A percentile compares a stretch with the other conserved stretches of the same genome.
Conservation (phyloP, 192 early-diverging fungal genomes). For the Coemansia sp. region DNA sequence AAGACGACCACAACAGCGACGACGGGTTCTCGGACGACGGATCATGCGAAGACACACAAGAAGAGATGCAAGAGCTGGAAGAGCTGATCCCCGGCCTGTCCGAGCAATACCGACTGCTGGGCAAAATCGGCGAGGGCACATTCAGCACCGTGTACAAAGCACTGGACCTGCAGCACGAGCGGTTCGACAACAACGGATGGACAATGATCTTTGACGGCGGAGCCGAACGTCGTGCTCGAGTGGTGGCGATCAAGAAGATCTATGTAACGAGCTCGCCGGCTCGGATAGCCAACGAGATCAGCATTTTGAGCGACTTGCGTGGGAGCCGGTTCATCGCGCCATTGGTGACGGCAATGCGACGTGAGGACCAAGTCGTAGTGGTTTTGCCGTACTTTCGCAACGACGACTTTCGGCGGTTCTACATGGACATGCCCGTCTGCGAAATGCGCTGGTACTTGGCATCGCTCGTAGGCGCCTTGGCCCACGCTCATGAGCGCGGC, state of each 20-base stretch:
- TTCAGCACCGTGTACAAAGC: constrained; percentile 94
- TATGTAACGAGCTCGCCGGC: constrained; percentile 77
- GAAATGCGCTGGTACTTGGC: constrained; percentile 79
- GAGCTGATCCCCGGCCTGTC: constrained; percentile 55
- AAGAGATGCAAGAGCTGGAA: constrained; percentile 68
- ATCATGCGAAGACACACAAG: constrained; percentile 34
- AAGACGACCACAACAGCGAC: constrained; percentile 14
- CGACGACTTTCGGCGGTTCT: constrained; percentile 78
- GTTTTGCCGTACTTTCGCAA: constrained; percentile 84
- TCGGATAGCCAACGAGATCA: constrained; percentile 81
- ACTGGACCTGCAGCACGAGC: constrained; percentile 68
- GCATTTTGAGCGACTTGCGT: constrained; percentile 70
- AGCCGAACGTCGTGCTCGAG: constrained; percentile 25
- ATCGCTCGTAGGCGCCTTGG: constrained; percentile 68
- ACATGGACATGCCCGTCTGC: constrained; percentile 56
- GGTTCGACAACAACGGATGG: constrained; percentile 72
- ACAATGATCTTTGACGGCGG: constrained; percentile 44
- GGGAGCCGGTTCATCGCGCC: constrained; percentile 73
- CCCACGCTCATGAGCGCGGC: constrained; percentile 64
- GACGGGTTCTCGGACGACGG: constrained; percentile 12
- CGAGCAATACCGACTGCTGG: constrained; percentile 65
- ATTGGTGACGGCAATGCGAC: constrained; percentile 75
- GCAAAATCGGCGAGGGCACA: constrained; percentile 87
- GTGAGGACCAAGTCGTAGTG: constrained; percentile 77
- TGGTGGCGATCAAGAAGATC: constrained; percentile 85